phyloP scores from a whole-genome alignment of 176 grass and related monocot genomes.

The Ensete glaucum region DNA sequence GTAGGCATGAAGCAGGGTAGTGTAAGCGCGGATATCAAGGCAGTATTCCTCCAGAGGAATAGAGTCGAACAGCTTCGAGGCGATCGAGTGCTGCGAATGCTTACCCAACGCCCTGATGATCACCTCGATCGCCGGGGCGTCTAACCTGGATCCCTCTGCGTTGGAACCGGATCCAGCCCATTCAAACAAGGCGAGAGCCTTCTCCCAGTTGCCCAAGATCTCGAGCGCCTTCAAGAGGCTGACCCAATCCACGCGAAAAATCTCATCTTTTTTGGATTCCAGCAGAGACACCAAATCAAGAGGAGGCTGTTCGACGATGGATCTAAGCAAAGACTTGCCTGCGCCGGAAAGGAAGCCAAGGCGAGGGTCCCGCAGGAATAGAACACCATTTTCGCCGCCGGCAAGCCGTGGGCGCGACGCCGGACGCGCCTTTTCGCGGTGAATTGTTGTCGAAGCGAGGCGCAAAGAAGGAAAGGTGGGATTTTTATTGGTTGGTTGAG shows the following conservation, averaged over 20 bases:
- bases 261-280: conserved; percentile 11
- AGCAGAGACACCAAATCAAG: conserved; percentile 1
- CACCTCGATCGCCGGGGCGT: conserved; percentile 47
- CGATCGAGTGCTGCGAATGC: conserved; percentile 29
- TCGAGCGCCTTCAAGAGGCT: conserved; percentile 24
- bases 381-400: conserved; percentile 27
- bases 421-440: conserved; percentile 7
- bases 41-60: conserved; percentile 36
- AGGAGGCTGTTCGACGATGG: conserved; percentile 4
- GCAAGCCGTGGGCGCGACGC: conserved; percentile 22
- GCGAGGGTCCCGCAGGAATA: conserved; percentile 27
- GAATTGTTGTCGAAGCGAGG: conserved; percentile 19
- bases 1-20: conserved; percentile 60
- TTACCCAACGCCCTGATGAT: conserved; percentile 45
- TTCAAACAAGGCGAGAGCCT: conserved; percentile 45
- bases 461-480: conserved; percentile 23
- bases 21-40: conserved; percentile 73
- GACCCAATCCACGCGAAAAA: conserved; percentile 22
- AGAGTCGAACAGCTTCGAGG: conserved; percentile 58
- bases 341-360: conserved; percentile 22
- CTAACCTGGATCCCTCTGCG: conserved; percentile 18
- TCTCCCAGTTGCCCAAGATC: conserved; percentile 51
- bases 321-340: conserved; percentile 16
- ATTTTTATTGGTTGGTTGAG: conserved; percentile 17
- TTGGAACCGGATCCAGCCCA: conserved; percentile 37